Base-by-base conservation (phyloP, 768 basidiomycete species). In the Lepiota venenata region DNA sequence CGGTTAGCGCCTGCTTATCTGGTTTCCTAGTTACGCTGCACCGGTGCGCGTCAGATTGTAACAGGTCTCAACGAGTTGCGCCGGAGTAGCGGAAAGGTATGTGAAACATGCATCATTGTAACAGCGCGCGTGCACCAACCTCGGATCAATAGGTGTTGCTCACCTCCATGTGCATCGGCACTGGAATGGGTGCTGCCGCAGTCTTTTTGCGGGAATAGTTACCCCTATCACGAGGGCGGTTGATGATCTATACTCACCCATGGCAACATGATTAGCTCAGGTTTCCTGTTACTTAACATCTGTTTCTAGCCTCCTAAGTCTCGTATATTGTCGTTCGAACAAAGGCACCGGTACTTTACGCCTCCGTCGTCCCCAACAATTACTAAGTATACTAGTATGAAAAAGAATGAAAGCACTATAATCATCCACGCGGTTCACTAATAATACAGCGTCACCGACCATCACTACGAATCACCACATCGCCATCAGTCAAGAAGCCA, bases 181-280 rank as follows among this genome's bases (percentile, higher is more conserved):
- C 86, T 11, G 90, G 92, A n/a, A 93, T 93, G 91, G 91, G 91
- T n/a, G 92, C 91, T 8, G 90, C 88, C 16, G 85, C 74, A 0
- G 74, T 91, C 14, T 91, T 91, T 67, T 69, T 90, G 2, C 73
- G 79, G 47, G 87, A 88, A 52, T 68, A 63, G 50, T 29, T 39
- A 38, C 32, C 35, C 32, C n/a, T 48, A 16, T 36, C 16, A 32
- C 25, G 25, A 25, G 25, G 25, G 5, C 25, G 25, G 5, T 25
- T 25, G 25, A 25, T 25, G 25, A 25, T 25, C 25, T 25, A 5
- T 25, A 25, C 25, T 11, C 32, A 32, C 8, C 8, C 10, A 32
- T 32, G 32, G 10, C 32, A 32, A 32, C 10, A 32, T 8, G 8
- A 9, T 9, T 32, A 32, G 9, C 32, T 32, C 8, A 32, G 9